Base-by-base conservation (phyloP, 306 rosid species). In the Rosa chinensis region DNA sequence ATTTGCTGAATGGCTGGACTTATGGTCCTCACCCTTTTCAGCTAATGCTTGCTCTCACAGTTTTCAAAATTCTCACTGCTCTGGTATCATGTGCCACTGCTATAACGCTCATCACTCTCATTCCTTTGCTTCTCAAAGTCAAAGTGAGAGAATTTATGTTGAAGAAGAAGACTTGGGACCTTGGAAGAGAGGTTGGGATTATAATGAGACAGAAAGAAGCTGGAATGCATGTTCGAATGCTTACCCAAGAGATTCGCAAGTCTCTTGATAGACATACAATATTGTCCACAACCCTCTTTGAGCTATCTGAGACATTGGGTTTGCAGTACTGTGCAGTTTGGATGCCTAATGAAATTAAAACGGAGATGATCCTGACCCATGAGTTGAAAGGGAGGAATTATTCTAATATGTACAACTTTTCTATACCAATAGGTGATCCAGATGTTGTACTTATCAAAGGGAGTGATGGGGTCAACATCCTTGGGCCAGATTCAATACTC, bases 161-260 rank as follows among this genome's bases (percentile, higher is more conserved):
- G 88, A 93, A 91, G 93, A 96, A 96, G 84, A 96, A 96, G 93
- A 89, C 99, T 11, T 86, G 99, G 99, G 99, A 96, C 86, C 98
- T 96, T 39, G 99, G 98, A 17, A 87, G 96, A 42, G 98, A 96
- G 90, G 94, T 96, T 79, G 97, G 94, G 28, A 80, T 85, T 63
- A 96, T 93, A 73, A 83, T 93, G 99, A 96, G 89, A 72, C 92
- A 93, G 86, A 87, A 74, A 72, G 98, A 96, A 84, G 93, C 94
- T 23, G 99, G 94, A 39, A 66, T 84, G 89, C 99, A 96, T 76
- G 99, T 96, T 6, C 81, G 99, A 79, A 96, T 96, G 99, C 99
- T 96, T 40, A 96, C 99, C 17, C 99, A 90, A 45, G 99, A 96
- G 91, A 96, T 96, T 82, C 99, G 99, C 17, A 96, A 93, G 85